Percentiles rank a stretch among this genome's conserved stretches.
phyloP scores from a whole-genome alignment of 31 red algal species.

The Pterothamnion heteromorphum region DNA sequence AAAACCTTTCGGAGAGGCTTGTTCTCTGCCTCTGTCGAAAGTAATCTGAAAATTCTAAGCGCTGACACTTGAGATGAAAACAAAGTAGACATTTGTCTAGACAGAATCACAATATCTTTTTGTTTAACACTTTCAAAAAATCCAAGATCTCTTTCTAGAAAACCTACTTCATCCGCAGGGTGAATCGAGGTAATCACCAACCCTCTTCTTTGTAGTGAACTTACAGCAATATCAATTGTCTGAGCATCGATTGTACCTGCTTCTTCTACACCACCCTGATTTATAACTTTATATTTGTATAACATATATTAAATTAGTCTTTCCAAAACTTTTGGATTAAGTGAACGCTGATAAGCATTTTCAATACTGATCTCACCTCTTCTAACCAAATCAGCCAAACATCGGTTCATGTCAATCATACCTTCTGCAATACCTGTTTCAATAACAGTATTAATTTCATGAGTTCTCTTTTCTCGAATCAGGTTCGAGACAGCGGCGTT shows the following conservation, averaged over 20 bases:
- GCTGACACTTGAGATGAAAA: background rate
- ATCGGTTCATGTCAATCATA: background rate
- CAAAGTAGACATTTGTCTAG: background rate
- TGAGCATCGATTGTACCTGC: background rate
- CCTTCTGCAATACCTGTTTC: background rate
- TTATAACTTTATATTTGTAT: background rate
- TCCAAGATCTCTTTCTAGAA: background rate
- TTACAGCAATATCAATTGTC: background rate
- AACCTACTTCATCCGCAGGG: background rate
- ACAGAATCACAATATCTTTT: background rate
- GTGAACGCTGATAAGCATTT: background rate
- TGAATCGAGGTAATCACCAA: background rate
- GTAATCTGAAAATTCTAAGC: background rate
- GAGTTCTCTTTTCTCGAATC: constrained; percentile 17
- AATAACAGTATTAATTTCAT: constrained; percentile 16
- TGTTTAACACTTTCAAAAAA: background rate
- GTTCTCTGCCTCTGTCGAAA: background rate
- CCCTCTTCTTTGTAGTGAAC: background rate
- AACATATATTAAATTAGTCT: background rate
- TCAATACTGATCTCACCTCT: background rate
- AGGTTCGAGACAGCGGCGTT: constrained; percentile 5
- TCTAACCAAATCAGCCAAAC: background rate
- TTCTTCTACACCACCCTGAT: background rate
- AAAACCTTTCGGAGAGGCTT: background rate
- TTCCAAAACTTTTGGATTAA: background rate